These are phyloP conservation scores for Dioscorea dumetorum DNA, from an alignment of 106 monocot genomes.

Conservation along the genomic window DNA sequence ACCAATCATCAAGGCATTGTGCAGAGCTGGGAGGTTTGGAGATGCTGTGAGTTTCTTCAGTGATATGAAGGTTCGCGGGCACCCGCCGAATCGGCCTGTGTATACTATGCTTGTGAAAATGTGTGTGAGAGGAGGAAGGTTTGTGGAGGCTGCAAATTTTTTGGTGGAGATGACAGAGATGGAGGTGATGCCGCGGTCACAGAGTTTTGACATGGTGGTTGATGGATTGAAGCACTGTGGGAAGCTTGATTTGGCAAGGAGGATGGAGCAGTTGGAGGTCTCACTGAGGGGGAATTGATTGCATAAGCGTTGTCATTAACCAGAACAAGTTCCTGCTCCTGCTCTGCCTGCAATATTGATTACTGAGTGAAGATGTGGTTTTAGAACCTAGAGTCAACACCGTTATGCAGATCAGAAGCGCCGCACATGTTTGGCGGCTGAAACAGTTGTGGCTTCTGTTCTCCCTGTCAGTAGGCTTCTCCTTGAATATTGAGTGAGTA, in stretches of 20 bases:
- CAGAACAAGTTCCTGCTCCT: no score
- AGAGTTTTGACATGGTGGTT: slow-evolving; percentile 76
- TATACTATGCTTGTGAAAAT: slow-evolving; percentile 96
- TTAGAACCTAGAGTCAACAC: no score
- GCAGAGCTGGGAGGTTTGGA: slow-evolving; percentile 63
- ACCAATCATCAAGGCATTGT: slow-evolving; percentile 72
- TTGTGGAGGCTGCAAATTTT: slow-evolving; percentile 74
- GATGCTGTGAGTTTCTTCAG: slow-evolving; percentile 76
- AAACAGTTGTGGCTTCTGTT: no score
- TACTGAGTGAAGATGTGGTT: no score
- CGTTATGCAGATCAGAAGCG: no score
- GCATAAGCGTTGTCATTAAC: no score
- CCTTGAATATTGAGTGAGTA: no score
- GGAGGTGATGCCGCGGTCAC: slow-evolving; percentile 61
- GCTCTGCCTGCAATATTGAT: no score
- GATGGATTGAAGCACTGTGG: slow-evolving; percentile 85
- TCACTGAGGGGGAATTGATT: slow-evolving; percentile 23
- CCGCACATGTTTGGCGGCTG: no score
- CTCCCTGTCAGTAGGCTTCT: neutral
- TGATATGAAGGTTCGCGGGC: slow-evolving; percentile 77
- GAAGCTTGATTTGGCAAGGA: slow-evolving; percentile 73
- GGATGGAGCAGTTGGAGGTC: slow-evolving; percentile 77
- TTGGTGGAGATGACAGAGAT: slow-evolving; percentile 87
- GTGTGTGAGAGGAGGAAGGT: slow-evolving; percentile 82
- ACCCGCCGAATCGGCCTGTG: slow-evolving; percentile 80